Base-by-base conservation (phyloP, 371 early-diverging fungal species). In the Mortierella sp. region DNA sequence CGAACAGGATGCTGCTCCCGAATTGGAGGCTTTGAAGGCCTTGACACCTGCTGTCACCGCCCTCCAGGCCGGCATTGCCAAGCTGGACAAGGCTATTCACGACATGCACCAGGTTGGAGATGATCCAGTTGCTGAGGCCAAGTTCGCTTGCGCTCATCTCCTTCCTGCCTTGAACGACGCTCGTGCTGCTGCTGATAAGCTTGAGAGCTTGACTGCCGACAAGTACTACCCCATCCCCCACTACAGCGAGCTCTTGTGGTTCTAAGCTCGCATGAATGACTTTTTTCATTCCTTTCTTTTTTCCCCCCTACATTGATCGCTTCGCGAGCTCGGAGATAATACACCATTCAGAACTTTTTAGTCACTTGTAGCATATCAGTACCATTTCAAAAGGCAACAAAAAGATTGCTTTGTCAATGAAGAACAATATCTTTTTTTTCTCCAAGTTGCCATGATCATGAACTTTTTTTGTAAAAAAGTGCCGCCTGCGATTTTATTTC, bases 211-310 rank as follows among this genome's bases (percentile, higher is more conserved):
- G n/a, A 87, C 93, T 34, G 87, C 92, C 27, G 96, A 97, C 87
- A 94, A 94, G 89, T 83, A 82, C 83, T 98, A 96, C 96, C 94
- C 96, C 50, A 87, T 93, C 82, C 98, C 98, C 85, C 95, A 95
- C 86, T 96, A 96, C 91, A 90, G 92, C 54, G 97, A 98, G 83
- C 88, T 98, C 39, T 85, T 98, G 72, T 93, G 72, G 72, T 72
- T 72, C 66, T 72, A 70, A 81, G 79, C 6, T 13, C 7, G 19
- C 26, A 21, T 21, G 13, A 16, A 49, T 14, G 0, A 7, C 5
- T 12, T 45, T 45, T 45, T 45, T 45, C n/a, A n/a, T n/a, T n/a
- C n/a, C n/a, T n/a, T n/a, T n/a, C n/a, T n/a, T n/a, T n/a, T n/a
- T n/a, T n/a, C n/a, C n/a, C n/a, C n/a, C n/a, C n/a, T n/a, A n/a